Evolutionary conservation across 192 early-diverging fungal species (phyloP).

Genomic region (Chytriomyces sp.): DNA sequence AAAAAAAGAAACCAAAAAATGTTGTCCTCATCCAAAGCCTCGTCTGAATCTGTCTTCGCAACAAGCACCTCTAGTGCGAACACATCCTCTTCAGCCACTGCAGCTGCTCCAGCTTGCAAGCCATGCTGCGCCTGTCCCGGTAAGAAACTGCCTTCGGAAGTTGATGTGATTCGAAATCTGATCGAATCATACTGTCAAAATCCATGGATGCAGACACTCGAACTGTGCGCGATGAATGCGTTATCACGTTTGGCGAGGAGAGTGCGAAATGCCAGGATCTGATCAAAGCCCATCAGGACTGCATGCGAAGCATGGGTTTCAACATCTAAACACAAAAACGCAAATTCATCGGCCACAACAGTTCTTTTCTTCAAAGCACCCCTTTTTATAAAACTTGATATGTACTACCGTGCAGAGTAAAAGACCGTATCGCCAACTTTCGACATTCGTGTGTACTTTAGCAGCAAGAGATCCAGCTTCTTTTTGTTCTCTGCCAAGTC

Average conservation of each 20-base stretch:
- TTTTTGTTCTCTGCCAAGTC: slow-evolving; percentile 49
- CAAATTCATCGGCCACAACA: not conserved
- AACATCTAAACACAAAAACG: slow-evolving; percentile 60
- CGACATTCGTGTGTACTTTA: slow-evolving; percentile 41
- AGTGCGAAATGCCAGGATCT: slow-evolving; percentile 76
- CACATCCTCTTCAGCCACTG: not conserved
- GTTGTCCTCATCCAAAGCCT: not conserved
- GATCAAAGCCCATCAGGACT: slow-evolving; percentile 84
- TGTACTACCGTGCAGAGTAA: not conserved
- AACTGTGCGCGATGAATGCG: slow-evolving; percentile 85
- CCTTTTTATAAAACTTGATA: not conserved
- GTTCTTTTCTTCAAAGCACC: not conserved
- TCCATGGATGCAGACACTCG: slow-evolving; percentile 71
- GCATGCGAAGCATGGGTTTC: slow-evolving; percentile 94
- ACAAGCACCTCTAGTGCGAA: not conserved
- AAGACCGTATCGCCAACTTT: slow-evolving; percentile 15
- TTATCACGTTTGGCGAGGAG: slow-evolving; percentile 82
- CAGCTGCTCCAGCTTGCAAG: slow-evolving; percentile 63
- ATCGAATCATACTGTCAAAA: too few species aligned
- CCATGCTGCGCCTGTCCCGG: slow-evolving; percentile 94
- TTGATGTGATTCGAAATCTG: too few species aligned
- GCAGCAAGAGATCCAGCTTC: slow-evolving; percentile 46
- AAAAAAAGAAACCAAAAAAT: slow-evolving; percentile 1
- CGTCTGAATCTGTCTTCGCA: not conserved
- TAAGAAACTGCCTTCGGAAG: not conserved